phyloP scores from a whole-genome alignment of 164 flowering plant genomes.

The Hamamelis virginiana region DNA sequence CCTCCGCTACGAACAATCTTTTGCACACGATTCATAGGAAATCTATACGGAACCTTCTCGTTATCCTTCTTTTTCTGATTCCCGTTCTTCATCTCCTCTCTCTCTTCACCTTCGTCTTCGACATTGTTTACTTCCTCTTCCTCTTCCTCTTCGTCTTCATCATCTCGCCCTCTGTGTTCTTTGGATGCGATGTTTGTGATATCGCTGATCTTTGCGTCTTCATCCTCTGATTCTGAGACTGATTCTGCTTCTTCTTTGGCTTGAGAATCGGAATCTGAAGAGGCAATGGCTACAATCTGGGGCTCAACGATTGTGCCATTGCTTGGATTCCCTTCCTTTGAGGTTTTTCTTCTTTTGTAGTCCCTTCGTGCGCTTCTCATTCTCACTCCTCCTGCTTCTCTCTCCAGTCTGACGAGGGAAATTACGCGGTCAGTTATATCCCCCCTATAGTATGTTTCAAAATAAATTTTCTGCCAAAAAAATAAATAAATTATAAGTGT shows the following conservation, averaged over 20 bases:
- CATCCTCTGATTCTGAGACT: constrained; percentile 11
- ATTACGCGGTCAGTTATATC: too few relatives aligned
- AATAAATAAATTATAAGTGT: too few relatives aligned
- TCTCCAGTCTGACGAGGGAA: too few relatives aligned
- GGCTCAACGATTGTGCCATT: not conserved
- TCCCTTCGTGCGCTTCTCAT: too few relatives aligned
- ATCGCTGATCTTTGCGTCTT: constrained; percentile 23
- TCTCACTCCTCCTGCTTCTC: too few relatives aligned
- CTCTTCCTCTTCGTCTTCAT: not conserved
- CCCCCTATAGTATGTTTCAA: too few relatives aligned
- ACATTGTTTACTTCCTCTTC: constrained; percentile 2
- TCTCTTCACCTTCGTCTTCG: constrained; percentile 8
- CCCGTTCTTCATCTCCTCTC: not conserved
- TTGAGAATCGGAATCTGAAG: constrained; percentile 14
- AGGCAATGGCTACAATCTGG: not conserved
- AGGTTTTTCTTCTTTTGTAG: not conserved
- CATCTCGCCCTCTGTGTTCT: not conserved
- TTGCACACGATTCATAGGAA: constrained; percentile 55
- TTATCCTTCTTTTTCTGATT: constrained; percentile 15
- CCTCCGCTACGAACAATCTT: constrained; percentile 47
- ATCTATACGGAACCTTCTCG: constrained; percentile 21
- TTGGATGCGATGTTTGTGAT: constrained; percentile 10
- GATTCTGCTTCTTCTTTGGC: not conserved
- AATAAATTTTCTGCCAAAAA: too few relatives aligned
- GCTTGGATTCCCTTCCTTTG: not conserved